Evolutionary conservation across 2,329 filamentous ascomycete species (phyloP).

Genomic region (Clarireedia paspali): DNA sequence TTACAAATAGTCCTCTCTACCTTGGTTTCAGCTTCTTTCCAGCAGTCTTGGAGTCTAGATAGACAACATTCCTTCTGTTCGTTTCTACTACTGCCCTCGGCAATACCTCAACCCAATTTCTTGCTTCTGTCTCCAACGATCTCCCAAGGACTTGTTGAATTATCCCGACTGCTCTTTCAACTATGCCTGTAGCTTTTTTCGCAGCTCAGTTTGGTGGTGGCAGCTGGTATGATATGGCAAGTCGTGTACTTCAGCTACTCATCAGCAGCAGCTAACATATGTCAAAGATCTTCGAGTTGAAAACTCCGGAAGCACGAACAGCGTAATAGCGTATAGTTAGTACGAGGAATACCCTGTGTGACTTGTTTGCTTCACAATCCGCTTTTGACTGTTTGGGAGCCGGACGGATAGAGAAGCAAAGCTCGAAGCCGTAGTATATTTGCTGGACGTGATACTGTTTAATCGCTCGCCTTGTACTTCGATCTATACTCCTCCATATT

Average conservation of each 20-base stretch:
- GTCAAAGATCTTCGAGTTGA: constrained; percentile 24
- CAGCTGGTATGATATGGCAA: constrained; percentile 79
- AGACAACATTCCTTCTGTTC: no score
- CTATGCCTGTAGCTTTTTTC: no score
- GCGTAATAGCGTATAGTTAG: constrained; percentile 23
- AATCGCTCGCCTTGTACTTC: constrained; percentile 54
- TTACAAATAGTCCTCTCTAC: no score
- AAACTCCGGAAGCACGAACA: constrained; percentile 22
- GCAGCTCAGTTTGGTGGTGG: constrained; percentile 67
- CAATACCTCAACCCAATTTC: no score
- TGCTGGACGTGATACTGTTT: constrained; percentile 13
- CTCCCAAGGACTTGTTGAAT: no score
- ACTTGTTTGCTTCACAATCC: neutral
- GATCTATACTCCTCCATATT: constrained; percentile 66
- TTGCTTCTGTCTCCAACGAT: no score
- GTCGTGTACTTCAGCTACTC: constrained; percentile 15
- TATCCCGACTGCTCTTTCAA: no score
- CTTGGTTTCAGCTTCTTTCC: no score
- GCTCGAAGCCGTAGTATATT: neutral
- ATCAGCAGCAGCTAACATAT: neutral
- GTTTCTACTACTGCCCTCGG: no score
- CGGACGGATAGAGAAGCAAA: neutral
- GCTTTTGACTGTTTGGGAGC: neutral
- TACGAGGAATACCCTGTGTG: neutral
- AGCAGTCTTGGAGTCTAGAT: no score